phyloP scores from a whole-genome alignment of 331 rosid genomes.

The Saraca asoca region DNA sequence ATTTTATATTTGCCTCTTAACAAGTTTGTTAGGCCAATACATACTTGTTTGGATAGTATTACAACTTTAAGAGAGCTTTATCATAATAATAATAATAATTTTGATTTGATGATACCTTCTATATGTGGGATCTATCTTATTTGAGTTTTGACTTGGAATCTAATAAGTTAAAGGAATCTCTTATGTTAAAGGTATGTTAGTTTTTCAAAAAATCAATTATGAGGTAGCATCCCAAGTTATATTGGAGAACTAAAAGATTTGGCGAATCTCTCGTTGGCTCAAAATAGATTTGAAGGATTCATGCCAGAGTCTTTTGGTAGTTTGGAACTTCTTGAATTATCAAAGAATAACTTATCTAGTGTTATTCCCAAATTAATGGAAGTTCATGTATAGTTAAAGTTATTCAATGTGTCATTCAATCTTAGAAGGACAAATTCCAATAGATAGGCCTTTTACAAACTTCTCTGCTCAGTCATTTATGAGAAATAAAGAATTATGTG shows the following conservation, averaged over 20 bases:
- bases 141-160: no score
- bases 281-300: constrained; percentile 24
- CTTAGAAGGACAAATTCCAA: constrained; percentile 41
- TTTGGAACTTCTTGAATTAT: constrained; percentile 21
- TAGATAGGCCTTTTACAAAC: constrained; percentile 30
- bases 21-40: no score
- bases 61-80: no score
- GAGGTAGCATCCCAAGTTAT: neutral
- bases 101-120: no score
- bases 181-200: neutral
- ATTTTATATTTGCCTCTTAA: no score
- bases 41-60: no score
- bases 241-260: neutral
- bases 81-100: no score
- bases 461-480: neutral
- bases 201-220: constrained; percentile 16
- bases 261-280: neutral
- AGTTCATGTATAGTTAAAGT: neutral
- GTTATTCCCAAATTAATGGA: constrained; percentile 34
- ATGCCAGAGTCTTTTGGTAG: constrained; percentile 20
- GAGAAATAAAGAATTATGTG: neutral
- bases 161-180: no score
- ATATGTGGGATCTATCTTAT: no score
- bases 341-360: constrained; percentile 3
- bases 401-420: constrained; percentile 32